Percentiles rank a stretch among this genome's conserved stretches.
These are phyloP conservation scores for Amanita pseudoporphyria DNA, from an alignment of 768 basidiomycete species.

Conservation along the genomic window DNA sequence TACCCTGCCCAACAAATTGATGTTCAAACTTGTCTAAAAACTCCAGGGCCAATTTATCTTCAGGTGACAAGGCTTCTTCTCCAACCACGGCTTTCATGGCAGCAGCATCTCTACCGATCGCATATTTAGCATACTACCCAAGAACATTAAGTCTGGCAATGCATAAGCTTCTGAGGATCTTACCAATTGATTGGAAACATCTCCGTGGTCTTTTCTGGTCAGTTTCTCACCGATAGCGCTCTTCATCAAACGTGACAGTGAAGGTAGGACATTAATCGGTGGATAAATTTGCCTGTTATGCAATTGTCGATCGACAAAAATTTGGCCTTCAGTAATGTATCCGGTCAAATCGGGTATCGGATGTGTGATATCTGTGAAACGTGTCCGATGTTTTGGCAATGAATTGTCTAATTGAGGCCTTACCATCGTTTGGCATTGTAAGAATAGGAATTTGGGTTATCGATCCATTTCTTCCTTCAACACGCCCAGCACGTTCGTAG, in stretches of 20 bases:
- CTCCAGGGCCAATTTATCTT: constrained; percentile 95
- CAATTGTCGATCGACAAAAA: constrained; percentile 95
- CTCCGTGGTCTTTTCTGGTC: constrained; percentile 97
- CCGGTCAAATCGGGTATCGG: constrained; percentile 99
- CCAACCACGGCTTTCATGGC: constrained; percentile 99
- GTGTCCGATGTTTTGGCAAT: constrained; percentile 11
- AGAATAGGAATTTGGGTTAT: constrained; percentile 99
- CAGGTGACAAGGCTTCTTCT: constrained; percentile 89
- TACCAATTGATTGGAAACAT: constrained; percentile 97
- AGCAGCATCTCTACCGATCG: constrained; percentile 93
- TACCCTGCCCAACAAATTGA: constrained; percentile 95
- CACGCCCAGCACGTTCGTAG: constrained; percentile 98
- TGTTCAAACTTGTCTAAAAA: constrained; percentile 98
- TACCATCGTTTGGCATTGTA: constrained; percentile 99
- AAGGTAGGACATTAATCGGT: constrained; percentile 98
- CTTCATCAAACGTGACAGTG: constrained; percentile 99
- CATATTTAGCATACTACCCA: constrained; percentile 89
- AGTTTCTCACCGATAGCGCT: constrained; percentile 96
- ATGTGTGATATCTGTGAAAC: constrained; percentile 87
- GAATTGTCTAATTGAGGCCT: constrained; percentile 18
- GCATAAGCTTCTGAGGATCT: constrained; percentile 19
- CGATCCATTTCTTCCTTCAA: constrained; percentile 94
- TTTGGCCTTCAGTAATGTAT: constrained; percentile 99
- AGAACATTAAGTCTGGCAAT: constrained; percentile 5
- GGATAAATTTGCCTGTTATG: constrained; percentile 98